Conservation (phyloP, 106 monocot genomes). For the Apostasia shenzhenica region DNA sequence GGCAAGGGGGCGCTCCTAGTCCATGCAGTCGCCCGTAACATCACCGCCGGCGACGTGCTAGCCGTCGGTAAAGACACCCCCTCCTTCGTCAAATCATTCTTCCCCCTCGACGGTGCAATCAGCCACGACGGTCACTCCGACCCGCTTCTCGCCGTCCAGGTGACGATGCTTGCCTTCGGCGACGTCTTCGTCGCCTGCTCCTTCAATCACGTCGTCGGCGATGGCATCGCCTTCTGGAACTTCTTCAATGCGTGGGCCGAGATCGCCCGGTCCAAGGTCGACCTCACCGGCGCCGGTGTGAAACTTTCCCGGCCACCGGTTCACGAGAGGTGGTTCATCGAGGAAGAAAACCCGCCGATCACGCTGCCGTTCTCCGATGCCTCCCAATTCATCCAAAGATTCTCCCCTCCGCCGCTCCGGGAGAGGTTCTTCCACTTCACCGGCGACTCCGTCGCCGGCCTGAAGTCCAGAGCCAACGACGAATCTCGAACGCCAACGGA, state of each 20-base stretch:
- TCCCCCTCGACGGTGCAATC: constrained; percentile 36
- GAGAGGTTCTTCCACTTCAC: constrained; percentile 70
- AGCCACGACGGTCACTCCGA: constrained; percentile 45
- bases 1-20: constrained; percentile 52
- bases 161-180: constrained; percentile 63
- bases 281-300: background rate
- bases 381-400: constrained; percentile 27
- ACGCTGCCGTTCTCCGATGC: constrained; percentile 35
- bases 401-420: constrained; percentile 23
- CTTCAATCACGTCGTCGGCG: constrained; percentile 65
- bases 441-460: constrained; percentile 15
- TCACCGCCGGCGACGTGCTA: constrained; percentile 42
- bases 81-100: constrained; percentile 28
- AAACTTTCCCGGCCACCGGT: constrained; percentile 23
- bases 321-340: constrained; percentile 49
- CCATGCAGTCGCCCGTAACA: constrained; percentile 31
- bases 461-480: constrained; percentile 51
- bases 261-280: constrained; percentile 18
- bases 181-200: constrained; percentile 47
- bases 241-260: constrained; percentile 76
- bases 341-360: constrained; percentile 32
- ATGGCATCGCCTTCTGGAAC: constrained; percentile 64
- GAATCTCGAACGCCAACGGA: constrained; percentile 4
- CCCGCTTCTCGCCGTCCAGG: constrained; percentile 54
- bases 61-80: constrained; percentile 22